phyloP scores from a whole-genome alignment of 2,329 filamentous ascomycete genomes.

The Trichoderma oligosporum region DNA sequence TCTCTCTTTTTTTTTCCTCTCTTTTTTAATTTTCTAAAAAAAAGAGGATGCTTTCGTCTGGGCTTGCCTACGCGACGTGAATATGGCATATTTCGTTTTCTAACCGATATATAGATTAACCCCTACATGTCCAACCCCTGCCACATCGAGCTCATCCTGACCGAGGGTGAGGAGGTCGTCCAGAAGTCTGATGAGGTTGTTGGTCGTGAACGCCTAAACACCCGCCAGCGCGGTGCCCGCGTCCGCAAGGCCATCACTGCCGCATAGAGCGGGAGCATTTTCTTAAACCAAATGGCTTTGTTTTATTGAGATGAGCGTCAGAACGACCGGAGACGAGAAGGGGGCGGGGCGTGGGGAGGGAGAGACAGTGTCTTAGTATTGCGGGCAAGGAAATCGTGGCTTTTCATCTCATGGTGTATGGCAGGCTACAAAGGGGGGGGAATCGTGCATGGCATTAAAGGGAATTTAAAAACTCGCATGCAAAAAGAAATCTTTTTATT shows the following conservation, averaged over 20 bases:
- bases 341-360: not conserved
- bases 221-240: conserved; percentile 82
- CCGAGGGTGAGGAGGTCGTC: conserved; percentile 93
- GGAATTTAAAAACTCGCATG: conserved; percentile 32
- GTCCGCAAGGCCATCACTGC: conserved; percentile 61
- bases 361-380: not conserved
- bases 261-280: conserved; percentile 46
- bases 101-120: conserved; percentile 72
- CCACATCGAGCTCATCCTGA: conserved; percentile 99
- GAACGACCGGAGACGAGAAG: not conserved
- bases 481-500: conserved; percentile 28
- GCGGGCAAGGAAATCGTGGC: conserved; percentile 31
- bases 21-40: too few species aligned
- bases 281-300: conserved; percentile 9
- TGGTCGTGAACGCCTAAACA: conserved; percentile 69
- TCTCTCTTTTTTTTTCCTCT: too few species aligned
- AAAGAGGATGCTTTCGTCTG: not conserved
- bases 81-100: conserved; percentile 2
- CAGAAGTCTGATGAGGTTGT: conserved; percentile 87
- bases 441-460: conserved; percentile 37
- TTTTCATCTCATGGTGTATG: conserved; percentile 40
- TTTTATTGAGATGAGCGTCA: conserved; percentile 1
- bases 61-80: not conserved
- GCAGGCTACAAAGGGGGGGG: conserved; percentile 33
- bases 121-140: conserved; percentile 99